These are phyloP conservation scores for Phytophthora quininea DNA, from an alignment of 352 stramenopile genomes.

Conservation along the genomic window DNA sequence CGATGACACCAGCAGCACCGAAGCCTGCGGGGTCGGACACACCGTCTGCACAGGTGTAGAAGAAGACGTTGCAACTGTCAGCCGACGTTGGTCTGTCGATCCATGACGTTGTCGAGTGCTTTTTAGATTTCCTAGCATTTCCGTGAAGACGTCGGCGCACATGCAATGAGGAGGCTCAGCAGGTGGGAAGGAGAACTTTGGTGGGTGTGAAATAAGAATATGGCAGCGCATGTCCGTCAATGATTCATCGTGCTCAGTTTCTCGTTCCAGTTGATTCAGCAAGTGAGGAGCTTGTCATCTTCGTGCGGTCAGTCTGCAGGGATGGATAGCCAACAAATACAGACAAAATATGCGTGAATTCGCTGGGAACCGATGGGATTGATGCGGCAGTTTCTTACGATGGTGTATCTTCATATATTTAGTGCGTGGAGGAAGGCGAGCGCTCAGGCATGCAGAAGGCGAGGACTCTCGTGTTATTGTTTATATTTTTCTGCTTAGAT, in stretches of 20 bases:
- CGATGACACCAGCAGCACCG: slow-evolving; percentile 21
- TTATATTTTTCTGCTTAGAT: slow-evolving; percentile 6
- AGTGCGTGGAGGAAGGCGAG: slow-evolving; percentile 11
- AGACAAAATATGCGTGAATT: slow-evolving; percentile 36
- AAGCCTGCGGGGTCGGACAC: slow-evolving; percentile 13
- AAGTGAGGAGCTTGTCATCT: slow-evolving; percentile 2
- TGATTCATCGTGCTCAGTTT: slow-evolving; percentile 14
- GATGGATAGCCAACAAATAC: slow-evolving; percentile 29
- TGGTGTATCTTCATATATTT: slow-evolving; percentile 27
- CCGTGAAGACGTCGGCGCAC: slow-evolving; percentile 21
- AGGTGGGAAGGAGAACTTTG: slow-evolving; percentile 32
- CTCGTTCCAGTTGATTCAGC: no score
- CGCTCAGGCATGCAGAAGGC: slow-evolving; percentile 7
- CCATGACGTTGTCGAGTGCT: slow-evolving; percentile 27
- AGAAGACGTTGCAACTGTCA: slow-evolving; percentile 26
- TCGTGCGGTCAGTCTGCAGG: background rate
- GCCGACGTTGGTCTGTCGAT: slow-evolving; percentile 18
- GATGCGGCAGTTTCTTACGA: slow-evolving; percentile 20
- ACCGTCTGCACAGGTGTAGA: slow-evolving; percentile 25
- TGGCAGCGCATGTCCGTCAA: slow-evolving; percentile 34
- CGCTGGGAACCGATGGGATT: slow-evolving; percentile 5
- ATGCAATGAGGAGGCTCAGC: slow-evolving; percentile 17
- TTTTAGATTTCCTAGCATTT: slow-evolving; percentile 35
- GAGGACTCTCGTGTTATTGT: background rate
- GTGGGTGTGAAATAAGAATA: slow-evolving; percentile 54